Conservation (phyloP, 345 rosid species). For the Xanthoceras sorbifolium region DNA sequence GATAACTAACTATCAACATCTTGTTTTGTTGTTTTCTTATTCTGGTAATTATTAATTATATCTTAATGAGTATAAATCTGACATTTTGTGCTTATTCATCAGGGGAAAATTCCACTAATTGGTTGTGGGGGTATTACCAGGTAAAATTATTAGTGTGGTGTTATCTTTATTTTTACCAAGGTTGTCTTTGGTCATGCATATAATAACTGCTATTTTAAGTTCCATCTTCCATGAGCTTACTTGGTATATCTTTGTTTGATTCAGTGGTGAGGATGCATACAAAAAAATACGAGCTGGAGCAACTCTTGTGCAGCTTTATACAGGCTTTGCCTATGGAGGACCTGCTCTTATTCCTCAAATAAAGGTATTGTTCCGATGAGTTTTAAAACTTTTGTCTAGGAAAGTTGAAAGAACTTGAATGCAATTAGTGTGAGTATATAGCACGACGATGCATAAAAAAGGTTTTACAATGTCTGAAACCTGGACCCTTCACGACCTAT, state of each 20-base stretch:
- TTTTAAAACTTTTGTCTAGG: not conserved
- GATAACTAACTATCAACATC: too few species aligned
- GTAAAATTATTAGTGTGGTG: slow-evolving; percentile 36
- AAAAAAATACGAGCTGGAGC: slow-evolving; percentile 93
- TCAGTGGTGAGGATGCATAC: slow-evolving; percentile 98
- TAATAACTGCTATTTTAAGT: not conserved
- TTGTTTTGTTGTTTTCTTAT: not conserved
- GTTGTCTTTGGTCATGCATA: slow-evolving; percentile 6
- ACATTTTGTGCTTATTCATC: slow-evolving; percentile 23
- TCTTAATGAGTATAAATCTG: slow-evolving; percentile 8
- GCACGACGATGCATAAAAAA: not conserved
- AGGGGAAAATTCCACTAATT: slow-evolving; percentile 94
- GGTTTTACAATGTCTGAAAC: not conserved
- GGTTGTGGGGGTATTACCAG: slow-evolving; percentile 95
- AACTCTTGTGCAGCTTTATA: slow-evolving; percentile 93
- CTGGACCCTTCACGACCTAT: not conserved
- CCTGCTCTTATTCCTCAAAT: slow-evolving; percentile 94
- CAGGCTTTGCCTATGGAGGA: slow-evolving; percentile 93
- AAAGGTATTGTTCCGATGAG: slow-evolving; percentile 50
- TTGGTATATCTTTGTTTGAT: slow-evolving; percentile 16
- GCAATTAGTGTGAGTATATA: not conserved
- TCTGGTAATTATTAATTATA: not conserved
- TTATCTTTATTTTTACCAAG: not conserved
- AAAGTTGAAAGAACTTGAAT: not conserved
- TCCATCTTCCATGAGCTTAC: slow-evolving; percentile 1